Evolutionary conservation across 2,329 filamentous ascomycete species (phyloP).

Genomic region (Diplodia corticola): DNA sequence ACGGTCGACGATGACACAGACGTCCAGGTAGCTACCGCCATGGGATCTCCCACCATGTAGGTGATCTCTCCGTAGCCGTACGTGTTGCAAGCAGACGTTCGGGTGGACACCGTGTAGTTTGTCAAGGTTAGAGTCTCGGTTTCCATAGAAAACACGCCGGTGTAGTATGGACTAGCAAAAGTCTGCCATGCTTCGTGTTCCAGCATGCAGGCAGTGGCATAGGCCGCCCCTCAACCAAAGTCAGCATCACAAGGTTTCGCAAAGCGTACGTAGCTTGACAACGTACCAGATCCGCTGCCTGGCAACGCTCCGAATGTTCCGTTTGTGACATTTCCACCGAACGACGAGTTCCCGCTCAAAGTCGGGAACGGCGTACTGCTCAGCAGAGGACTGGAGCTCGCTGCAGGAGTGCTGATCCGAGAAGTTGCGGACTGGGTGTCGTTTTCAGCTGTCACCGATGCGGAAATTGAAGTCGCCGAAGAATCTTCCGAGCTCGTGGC

Average conservation of each 20-base stretch:
- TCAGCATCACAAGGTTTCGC: neutral
- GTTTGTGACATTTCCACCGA: neutral
- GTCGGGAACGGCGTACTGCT: neutral
- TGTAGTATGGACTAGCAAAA: neutral
- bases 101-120: slow-evolving; percentile 4
- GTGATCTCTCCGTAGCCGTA: neutral
- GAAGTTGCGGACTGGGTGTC: neutral
- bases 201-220: neutral
- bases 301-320: neutral
- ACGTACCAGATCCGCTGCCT: neutral
- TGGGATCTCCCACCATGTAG: slow-evolving; percentile 3
- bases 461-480: neutral
- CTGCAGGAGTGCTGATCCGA: neutral
- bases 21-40: slow-evolving; percentile 1
- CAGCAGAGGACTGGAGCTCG: neutral
- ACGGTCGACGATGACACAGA: neutral
- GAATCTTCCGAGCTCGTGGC: neutral
- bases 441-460: neutral
- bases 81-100: neutral
- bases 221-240: neutral
- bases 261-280: neutral
- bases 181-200: neutral
- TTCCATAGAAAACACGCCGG: neutral
- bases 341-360: neutral
- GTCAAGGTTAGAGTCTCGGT: neutral